Conservation (phyloP, 2,329 filamentous ascomycete genomes). For the Penicillium digitatum region DNA sequence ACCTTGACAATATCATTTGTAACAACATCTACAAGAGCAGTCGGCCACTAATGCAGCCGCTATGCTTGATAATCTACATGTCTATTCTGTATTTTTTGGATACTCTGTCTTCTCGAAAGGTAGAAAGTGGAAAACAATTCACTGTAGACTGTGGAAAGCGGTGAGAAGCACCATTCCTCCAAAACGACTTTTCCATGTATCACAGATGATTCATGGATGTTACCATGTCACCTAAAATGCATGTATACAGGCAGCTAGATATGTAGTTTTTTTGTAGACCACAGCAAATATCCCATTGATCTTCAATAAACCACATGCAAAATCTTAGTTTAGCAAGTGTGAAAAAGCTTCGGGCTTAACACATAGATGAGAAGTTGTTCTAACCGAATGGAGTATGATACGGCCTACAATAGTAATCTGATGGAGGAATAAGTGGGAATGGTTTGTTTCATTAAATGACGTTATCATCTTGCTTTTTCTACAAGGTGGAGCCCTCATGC, state of each 20-base stretch:
- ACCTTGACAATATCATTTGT: too few species aligned
- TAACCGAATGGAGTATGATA: neutral
- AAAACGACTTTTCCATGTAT: neutral
- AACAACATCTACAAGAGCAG: neutral
- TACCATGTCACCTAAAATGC: too few species aligned
- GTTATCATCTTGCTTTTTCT: slow-evolving; percentile 23
- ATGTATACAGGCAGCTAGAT: neutral
- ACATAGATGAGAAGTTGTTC: too few species aligned
- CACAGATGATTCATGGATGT: too few species aligned
- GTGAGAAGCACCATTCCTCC: neutral
- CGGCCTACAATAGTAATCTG: neutral
- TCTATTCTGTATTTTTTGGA: neutral
- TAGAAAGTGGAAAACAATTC: neutral
- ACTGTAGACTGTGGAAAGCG: neutral
- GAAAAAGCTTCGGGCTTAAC: neutral
- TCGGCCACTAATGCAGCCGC: neutral
- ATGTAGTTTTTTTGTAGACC: neutral
- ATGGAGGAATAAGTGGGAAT: slow-evolving; percentile 17
- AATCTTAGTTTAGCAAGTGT: neutral
- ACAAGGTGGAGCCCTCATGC: slow-evolving; percentile 3
- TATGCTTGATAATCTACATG: neutral
- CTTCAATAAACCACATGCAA: neutral
- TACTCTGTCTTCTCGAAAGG: neutral
- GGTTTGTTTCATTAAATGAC: slow-evolving; percentile 28
- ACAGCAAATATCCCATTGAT: too few species aligned